phyloP scores from a whole-genome alignment of 768 basidiomycete species.

The Epithele typhae region DNA sequence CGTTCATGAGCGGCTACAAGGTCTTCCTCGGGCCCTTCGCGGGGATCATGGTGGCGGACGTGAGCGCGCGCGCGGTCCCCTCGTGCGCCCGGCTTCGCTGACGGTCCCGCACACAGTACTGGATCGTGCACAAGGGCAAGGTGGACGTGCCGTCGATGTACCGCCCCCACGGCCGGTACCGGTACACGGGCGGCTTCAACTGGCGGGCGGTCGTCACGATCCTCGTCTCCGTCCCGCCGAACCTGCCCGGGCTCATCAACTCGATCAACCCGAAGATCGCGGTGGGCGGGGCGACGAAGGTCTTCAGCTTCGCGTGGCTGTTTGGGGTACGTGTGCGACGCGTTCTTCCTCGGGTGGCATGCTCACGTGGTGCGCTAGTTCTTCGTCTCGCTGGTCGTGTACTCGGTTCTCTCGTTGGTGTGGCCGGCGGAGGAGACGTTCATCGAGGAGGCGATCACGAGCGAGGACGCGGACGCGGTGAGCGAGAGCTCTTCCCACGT shows the following conservation, averaged over 20 bases:
- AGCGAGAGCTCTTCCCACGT: conserved; percentile 11
- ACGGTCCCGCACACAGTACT: conserved; percentile 49
- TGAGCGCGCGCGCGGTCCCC: conserved; percentile 28
- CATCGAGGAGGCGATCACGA: conserved; percentile 23
- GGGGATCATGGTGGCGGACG: conserved; percentile 61
- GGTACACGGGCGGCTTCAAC: conserved; percentile 76
- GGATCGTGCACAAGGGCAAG: conserved; percentile 66
- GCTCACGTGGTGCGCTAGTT: conserved; percentile 21
- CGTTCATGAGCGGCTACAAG: conserved; percentile 80
- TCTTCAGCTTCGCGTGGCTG: conserved; percentile 75
- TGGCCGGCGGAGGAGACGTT: conserved; percentile 37
- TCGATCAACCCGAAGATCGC: conserved; percentile 63
- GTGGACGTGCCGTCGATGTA: conserved; percentile 87
- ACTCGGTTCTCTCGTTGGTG: conserved; percentile 29
- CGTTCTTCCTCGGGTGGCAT: neutral
- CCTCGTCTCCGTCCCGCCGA: conserved; percentile 63
- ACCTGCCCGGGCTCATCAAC: conserved; percentile 72
- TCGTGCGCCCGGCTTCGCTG: neutral
- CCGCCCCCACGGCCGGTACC: conserved; percentile 70
- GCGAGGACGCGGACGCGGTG: conserved; percentile 9
- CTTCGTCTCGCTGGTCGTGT: conserved; percentile 30
- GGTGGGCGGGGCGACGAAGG: conserved; percentile 50
- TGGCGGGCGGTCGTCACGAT: conserved; percentile 75
- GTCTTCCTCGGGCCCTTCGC: conserved; percentile 86
- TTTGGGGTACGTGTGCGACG: conserved; percentile 53